Base-by-base conservation (phyloP, 768 basidiomycete genomes). In the Hypsizygus marmoreus region DNA sequence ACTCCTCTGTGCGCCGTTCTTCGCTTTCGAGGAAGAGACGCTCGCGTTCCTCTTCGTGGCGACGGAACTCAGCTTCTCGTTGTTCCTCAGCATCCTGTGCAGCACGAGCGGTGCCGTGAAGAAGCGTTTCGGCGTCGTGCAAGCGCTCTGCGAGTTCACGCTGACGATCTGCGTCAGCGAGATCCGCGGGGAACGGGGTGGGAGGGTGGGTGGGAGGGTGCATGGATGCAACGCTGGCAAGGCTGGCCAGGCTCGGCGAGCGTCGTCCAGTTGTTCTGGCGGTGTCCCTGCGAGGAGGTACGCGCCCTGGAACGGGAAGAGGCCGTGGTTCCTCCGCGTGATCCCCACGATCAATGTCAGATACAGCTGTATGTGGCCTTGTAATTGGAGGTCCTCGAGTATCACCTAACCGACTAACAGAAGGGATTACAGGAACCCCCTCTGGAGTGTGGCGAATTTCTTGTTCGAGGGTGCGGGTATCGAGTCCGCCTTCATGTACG, bases 1-100 rank as follows among this genome's bases (percentile, higher is more conserved):
- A 68, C 57, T 88, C 85, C 17, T 71, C 63, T 16, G 79, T 79
- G 29, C 88, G 72, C 33, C 79, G 72, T 3, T 67, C 73, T 56
- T 91, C 83, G 30, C 69, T 70, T 2, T 84, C 81, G 23, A 73
- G 56, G 61, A 88, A 89, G 1, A 82, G 61, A 6, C 68, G 76
- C 14, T 86, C 73, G 6, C 88, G 71, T 40, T 79, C 81, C 9
- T 84, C 80, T 62, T 91, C 89, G 47, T 79, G 76, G 1, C 67
- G 66, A 13, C 78, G 74, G 65, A 88, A 90, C 23, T 82, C 79
- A 6, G 61, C 62, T 45, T 91, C 88, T 8, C 88, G 78, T 35
- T 69, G 70, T 19, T 79, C 74, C 56, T 91, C 89, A 1, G 77
- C 79, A 40, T 80, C 78, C 26, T 77, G 74, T 0, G 81, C 77